Evolutionary conservation across 176 grass and related monocot species (phyloP).

Genomic region (Cenchrus americanus): DNA sequence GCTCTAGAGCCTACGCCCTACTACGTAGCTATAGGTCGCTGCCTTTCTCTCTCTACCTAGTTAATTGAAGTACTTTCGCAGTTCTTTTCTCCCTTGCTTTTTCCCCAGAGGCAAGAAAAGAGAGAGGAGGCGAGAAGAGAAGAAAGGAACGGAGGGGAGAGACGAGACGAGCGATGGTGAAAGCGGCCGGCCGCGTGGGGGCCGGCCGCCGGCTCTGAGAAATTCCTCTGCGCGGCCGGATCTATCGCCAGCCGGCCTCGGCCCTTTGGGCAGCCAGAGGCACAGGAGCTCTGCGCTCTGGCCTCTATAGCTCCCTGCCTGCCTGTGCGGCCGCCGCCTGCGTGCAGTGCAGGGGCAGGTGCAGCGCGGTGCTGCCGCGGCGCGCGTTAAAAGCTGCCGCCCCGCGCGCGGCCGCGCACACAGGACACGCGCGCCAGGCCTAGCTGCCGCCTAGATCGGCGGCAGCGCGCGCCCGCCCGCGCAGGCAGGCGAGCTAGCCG

Average conservation of each 20-base stretch:
- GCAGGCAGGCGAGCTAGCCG: not conserved
- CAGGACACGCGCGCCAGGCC: constrained; percentile 5
- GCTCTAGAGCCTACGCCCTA: not conserved
- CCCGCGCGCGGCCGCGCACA: not conserved
- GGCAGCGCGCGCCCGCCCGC: not conserved
- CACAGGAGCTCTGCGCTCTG: not conserved
- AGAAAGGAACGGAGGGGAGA: not conserved
- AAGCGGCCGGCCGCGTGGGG: constrained; percentile 41
- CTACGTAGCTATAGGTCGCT: not conserved
- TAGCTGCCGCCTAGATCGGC: constrained; percentile 25
- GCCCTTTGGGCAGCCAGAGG: not conserved
- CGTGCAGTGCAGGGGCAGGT: constrained; percentile 11
- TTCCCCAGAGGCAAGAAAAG: not conserved
- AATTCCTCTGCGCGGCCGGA: constrained; percentile 48
- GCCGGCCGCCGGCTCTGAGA: constrained; percentile 43
- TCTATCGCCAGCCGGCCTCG: constrained; percentile 26
- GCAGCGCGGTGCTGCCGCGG: constrained; percentile 15
- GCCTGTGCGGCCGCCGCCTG: constrained; percentile 43
- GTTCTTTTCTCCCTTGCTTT: constrained; percentile 17
- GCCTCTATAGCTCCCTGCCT: not conserved
- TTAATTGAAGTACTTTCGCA: not conserved
- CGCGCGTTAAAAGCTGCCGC: constrained; percentile 8
- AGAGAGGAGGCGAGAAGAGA: not conserved
- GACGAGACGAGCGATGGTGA: not conserved
- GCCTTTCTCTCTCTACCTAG: not conserved